Conservation (phyloP, 176 grass and related monocot species). For the Raddia distichophylla region DNA sequence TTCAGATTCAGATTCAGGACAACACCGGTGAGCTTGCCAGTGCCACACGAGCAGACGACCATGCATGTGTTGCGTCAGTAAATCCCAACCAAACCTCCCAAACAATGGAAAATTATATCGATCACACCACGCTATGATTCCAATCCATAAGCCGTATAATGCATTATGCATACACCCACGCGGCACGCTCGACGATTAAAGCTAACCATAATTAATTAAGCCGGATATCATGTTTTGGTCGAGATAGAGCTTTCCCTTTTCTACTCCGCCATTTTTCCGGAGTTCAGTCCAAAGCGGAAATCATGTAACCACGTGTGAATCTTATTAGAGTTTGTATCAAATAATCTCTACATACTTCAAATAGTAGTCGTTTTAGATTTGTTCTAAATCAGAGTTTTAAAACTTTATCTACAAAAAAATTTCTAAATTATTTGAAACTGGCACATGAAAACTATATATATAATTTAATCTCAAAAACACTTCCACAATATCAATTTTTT, state of each 20-base stretch:
- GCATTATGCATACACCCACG: background rate
- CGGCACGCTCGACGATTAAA: background rate
- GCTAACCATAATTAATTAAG: background rate
- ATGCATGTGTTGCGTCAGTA: background rate
- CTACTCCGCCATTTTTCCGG: background rate
- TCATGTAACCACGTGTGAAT: background rate
- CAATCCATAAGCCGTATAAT: background rate
- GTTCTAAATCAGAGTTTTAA: too few species aligned
- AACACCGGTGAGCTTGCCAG: background rate
- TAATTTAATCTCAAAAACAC: too few species aligned
- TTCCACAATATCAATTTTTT: too few species aligned
- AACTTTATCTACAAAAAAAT: too few species aligned
- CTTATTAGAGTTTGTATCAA: too few species aligned
- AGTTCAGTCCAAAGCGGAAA: background rate
- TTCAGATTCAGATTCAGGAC: background rate
- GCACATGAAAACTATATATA: too few species aligned
- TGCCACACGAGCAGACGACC: background rate
- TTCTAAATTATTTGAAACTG: too few species aligned
- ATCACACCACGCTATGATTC: background rate
- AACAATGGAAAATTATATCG: slow-evolving; percentile 7
- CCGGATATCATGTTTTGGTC: background rate
- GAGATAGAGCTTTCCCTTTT: background rate
- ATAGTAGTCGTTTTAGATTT: too few species aligned
- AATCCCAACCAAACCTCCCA: background rate
- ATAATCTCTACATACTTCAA: too few species aligned